Evolutionary conservation across 2,329 filamentous ascomycete species (phyloP).

Genomic region (Raffaelea albimanens): DNA sequence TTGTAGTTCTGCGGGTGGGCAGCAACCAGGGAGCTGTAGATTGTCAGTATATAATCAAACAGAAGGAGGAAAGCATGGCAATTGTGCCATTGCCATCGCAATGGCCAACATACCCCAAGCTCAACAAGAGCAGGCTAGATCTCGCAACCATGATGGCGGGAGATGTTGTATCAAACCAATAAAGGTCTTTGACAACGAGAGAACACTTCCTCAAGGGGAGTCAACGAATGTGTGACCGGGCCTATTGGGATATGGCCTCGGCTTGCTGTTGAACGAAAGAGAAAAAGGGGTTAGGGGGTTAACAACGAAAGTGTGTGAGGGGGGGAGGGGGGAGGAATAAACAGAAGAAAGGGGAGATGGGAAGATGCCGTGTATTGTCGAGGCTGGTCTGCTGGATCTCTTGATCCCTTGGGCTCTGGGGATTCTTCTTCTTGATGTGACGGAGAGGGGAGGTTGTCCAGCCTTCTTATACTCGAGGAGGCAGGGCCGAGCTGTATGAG

Average conservation of each 20-base stretch:
- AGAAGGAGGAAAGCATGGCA: background rate
- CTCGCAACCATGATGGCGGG: conserved; percentile 4
- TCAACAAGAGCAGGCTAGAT: conserved; percentile 9
- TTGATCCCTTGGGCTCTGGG: background rate
- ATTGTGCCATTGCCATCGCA: too few species aligned
- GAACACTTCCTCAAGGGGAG: background rate
- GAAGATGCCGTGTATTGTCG: background rate
- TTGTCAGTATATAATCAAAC: background rate
- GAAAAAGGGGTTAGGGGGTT: background rate
- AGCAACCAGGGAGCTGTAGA: conserved; percentile 6
- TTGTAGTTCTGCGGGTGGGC: conserved; percentile 8
- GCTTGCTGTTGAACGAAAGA: background rate
- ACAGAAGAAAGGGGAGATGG: background rate
- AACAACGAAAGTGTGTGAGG: background rate
- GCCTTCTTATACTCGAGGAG: too few species aligned
- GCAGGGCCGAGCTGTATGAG: too few species aligned
- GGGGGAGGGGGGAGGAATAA: background rate
- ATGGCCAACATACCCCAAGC: conserved; percentile 9
- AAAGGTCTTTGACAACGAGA: background rate
- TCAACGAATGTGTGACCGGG: too few species aligned
- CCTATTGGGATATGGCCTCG: too few species aligned
- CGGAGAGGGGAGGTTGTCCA: too few species aligned
- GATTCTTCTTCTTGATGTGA: background rate
- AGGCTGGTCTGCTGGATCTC: background rate
- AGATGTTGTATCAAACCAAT: background rate